Conservation (phyloP, 2,329 filamentous ascomycete species). For the Trichoderma arundinaceum region DNA sequence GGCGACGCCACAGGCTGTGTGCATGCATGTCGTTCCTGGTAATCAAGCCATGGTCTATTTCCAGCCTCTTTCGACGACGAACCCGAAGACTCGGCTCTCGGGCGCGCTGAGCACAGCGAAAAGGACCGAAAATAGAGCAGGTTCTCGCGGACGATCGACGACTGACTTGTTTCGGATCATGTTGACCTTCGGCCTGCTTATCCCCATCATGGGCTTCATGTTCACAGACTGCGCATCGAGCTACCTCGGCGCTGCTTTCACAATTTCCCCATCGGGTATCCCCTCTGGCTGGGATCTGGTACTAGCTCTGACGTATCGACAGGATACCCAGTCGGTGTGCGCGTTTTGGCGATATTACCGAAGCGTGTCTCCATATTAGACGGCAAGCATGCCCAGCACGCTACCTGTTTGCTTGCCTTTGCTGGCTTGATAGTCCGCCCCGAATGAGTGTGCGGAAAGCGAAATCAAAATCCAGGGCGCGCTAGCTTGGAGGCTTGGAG, state of each 20-base stretch:
- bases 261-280: slow-evolving; percentile 27
- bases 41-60: not conserved
- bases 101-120: not conserved
- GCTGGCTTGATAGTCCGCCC: slow-evolving; percentile 2
- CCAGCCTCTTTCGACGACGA: not conserved
- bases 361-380: slow-evolving; percentile 9
- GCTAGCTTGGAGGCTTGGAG: too few species aligned
- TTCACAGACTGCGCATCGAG: not conserved
- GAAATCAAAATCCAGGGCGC: not conserved
- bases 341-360: slow-evolving; percentile 24
- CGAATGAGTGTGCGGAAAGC: not conserved
- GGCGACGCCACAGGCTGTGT: not conserved
- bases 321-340: slow-evolving; percentile 11
- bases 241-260: slow-evolving; percentile 14
- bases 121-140: slow-evolving; percentile 17
- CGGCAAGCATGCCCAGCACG: slow-evolving; percentile 3
- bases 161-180: slow-evolving; percentile 1
- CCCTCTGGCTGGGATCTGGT: slow-evolving; percentile 4
- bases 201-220: slow-evolving; percentile 5
- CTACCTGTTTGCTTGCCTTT: not conserved
- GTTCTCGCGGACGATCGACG: slow-evolving; percentile 9
- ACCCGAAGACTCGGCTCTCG: slow-evolving; percentile 19
- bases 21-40: slow-evolving; percentile 11
- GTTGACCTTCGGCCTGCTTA: not conserved
- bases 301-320: slow-evolving; percentile 26